A percentile compares a stretch with the other conserved stretches of the same genome.
phyloP scores from a whole-genome alignment of 2,329 filamentous ascomycete species.

The Xylariales sp. region DNA sequence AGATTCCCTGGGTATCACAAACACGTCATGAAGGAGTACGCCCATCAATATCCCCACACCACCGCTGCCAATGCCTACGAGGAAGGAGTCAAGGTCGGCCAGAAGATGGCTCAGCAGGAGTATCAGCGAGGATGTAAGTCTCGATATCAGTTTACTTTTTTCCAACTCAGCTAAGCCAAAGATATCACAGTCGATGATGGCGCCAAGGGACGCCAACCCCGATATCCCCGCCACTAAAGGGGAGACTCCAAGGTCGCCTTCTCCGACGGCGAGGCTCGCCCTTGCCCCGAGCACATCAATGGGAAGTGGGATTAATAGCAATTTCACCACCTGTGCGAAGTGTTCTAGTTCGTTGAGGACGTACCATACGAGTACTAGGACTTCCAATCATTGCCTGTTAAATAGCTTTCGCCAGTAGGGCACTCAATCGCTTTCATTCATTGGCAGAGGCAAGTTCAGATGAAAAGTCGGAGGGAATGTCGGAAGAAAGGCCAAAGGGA shows the following conservation, averaged over 20 bases:
- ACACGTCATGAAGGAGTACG: conserved; percentile 3
- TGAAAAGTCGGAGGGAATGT: not conserved
- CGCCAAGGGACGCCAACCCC: too few relatives aligned
- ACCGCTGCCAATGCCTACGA: conserved; percentile 10
- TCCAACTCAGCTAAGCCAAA: not conserved
- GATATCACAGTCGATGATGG: too few relatives aligned
- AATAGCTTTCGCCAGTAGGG: not conserved
- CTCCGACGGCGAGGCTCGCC: not conserved
- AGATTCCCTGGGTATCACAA: not conserved
- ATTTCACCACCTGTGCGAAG: not conserved
- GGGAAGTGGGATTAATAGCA: not conserved
- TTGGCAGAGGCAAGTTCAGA: not conserved
- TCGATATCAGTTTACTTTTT: too few relatives aligned
- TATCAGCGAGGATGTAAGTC: conserved; percentile 14
- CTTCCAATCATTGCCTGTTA: not conserved
- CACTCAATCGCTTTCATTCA: not conserved
- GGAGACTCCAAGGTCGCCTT: not conserved
- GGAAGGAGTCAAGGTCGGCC: conserved; percentile 1
- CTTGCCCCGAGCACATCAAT: not conserved
- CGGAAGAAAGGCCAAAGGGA: too few relatives aligned
- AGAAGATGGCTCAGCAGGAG: not conserved
- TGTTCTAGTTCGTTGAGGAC: not conserved
- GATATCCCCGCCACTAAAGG: too few relatives aligned
- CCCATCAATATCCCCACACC: conserved; percentile 13
- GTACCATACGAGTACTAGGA: not conserved